Evolutionary conservation across 768 basidiomycete species (phyloP), one percentile per base, ranked within the genome.

Genomic region (Russula lepida): DNA sequence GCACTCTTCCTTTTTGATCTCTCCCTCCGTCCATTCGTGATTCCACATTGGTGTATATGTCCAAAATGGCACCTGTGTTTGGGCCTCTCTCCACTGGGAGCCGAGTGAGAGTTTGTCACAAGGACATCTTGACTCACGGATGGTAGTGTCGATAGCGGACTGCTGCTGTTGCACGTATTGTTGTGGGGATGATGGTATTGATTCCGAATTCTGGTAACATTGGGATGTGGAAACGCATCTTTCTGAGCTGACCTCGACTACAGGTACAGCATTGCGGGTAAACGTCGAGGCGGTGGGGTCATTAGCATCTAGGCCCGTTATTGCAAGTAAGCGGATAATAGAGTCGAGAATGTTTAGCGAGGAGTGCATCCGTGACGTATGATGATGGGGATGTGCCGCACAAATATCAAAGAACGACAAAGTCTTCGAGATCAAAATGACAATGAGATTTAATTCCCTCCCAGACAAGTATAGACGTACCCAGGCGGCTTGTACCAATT

Each of bases 401-500:
- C 82, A 86, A 59, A 88, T 72, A 69, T 89, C 86, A 63, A 89
- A 90, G 63, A 88, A 72, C 12, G 88, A 80, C 41, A 90, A 71
- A 35, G 90, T 71, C 88, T 89, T 59, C 28, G 66, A 54, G 66
- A 61, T 44, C 33, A 37, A 57, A 21, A 63, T 6, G 56, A 44
- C 25, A 7, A 61, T 56, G 27, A 11, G 54, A 54, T 23, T 52
- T 25, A 54, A 44, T 21, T n/a, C 15, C 1, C 0, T n/a, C 28
- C n/a, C 11, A 6, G n/a, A 41, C 11, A 39, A 48, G 15, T 12
- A 12, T 25, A 4, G 6, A 69, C 81, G 66, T 70, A 88, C 88
- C 85, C 85, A 90, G 58, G 86, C 84, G 41, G 87, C 85, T 71
- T 90, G 85, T 12, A 83, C 86, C 7, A 89, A 78, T 35, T 81